These are phyloP conservation scores for Alternaria sp. DNA, from an alignment of 2,329 filamentous ascomycete species.

Conservation along the genomic window DNA sequence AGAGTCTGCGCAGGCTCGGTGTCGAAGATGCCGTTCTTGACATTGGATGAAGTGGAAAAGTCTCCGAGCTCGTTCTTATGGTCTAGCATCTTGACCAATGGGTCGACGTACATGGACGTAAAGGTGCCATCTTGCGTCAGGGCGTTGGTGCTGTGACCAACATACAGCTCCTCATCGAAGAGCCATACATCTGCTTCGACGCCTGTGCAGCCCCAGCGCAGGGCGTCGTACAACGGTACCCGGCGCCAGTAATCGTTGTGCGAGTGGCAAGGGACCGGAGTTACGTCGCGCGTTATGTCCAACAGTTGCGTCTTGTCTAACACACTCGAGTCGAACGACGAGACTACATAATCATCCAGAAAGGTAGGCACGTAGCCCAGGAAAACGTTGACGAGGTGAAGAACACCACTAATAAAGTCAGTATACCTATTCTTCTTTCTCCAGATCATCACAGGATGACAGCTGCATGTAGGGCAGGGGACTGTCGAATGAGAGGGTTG, in stretches of 20 bases:
- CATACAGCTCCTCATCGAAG: constrained; percentile 59
- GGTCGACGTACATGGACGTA: constrained; percentile 60
- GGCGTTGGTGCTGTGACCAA: constrained; percentile 59
- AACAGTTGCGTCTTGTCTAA: constrained; percentile 49
- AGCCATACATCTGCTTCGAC: constrained; percentile 66
- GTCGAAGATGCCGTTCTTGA: constrained; percentile 58
- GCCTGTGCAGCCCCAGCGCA: constrained; percentile 60
- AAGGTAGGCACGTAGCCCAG: constrained; percentile 46
- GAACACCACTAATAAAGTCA: constrained; percentile 46
- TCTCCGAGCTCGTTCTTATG: constrained; percentile 53
- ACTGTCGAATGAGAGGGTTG: constrained; percentile 5
- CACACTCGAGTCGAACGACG: constrained; percentile 52
- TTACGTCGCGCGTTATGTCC: constrained; percentile 58
- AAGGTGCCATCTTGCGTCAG: constrained; percentile 58
- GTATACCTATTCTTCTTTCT: constrained; percentile 2
- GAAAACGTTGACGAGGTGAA: constrained; percentile 51
- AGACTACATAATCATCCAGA: constrained; percentile 43
- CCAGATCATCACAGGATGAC: constrained; percentile 1
- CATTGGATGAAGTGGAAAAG: constrained; percentile 37
- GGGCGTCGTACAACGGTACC: constrained; percentile 61
- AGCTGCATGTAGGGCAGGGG: neutral
- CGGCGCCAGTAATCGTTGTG: constrained; percentile 67
- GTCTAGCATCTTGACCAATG: constrained; percentile 57
- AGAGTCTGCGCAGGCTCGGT: constrained; percentile 56
- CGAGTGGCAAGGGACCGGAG: constrained; percentile 60